Percentiles rank a stretch among this genome's conserved stretches.
Evolutionary conservation across 2,329 filamentous ascomycete species (phyloP).

Genomic region (Delphinella strobiligena): DNA sequence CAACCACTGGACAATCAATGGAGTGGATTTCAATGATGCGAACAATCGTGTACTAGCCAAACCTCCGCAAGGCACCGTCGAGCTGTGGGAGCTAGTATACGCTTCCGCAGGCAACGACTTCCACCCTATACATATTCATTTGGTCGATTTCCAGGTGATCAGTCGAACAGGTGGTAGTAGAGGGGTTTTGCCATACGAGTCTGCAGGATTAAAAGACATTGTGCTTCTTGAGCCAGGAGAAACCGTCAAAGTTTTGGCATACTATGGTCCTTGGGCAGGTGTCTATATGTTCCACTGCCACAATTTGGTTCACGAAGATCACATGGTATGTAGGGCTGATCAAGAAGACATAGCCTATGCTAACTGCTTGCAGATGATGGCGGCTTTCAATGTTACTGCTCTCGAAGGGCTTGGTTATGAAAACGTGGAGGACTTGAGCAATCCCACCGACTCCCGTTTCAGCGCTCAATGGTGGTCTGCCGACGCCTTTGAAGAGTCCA

Average conservation of each 20-base stretch:
- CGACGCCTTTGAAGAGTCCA: background rate
- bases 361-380: too few relatives aligned
- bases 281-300: constrained; percentile 38
- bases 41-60: constrained; percentile 22
- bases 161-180: constrained; percentile 34
- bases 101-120: constrained; percentile 37
- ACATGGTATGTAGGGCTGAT: too few relatives aligned
- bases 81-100: constrained; percentile 32
- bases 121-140: constrained; percentile 46
- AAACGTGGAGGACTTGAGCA: constrained; percentile 15
- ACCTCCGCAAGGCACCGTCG: constrained; percentile 21
- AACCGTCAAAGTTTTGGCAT: constrained; percentile 37
- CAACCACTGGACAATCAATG: constrained; percentile 22
- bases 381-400: constrained; percentile 30
- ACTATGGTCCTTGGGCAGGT: constrained; percentile 42
- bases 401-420: constrained; percentile 22
- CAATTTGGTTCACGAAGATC: constrained; percentile 34
- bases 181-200: constrained; percentile 40
- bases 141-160: constrained; percentile 46
- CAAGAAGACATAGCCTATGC: too few relatives aligned
- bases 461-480: constrained; percentile 12
- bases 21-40: constrained; percentile 21
- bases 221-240: constrained; percentile 43
- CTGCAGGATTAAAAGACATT: constrained; percentile 44
- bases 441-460: constrained; percentile 13